Percentiles rank a stretch among this genome's conserved stretches.
Evolutionary conservation across 805 yeast genomes (phyloP).

Genomic region (Candida insectorum): DNA sequence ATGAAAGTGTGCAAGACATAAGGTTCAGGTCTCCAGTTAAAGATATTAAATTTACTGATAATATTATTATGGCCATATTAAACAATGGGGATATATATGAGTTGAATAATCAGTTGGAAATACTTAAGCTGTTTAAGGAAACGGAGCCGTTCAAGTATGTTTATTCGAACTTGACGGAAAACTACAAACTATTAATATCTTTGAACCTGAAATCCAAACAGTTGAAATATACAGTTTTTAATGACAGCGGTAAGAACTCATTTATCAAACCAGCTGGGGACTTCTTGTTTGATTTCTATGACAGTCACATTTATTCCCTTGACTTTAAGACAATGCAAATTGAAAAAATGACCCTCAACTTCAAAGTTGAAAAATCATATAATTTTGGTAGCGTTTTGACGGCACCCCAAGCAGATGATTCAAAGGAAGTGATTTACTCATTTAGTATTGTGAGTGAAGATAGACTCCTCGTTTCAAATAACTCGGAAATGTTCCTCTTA

Average conservation of each 20-base stretch:
- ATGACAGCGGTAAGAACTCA: constrained; percentile 15
- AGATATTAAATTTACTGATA: constrained; percentile 2
- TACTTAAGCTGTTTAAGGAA: constrained; percentile 2
- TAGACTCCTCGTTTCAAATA: constrained; percentile 42
- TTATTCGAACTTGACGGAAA: constrained; percentile 10
- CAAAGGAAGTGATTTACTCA: too few relatives aligned
- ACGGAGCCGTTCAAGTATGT: constrained; percentile 1
- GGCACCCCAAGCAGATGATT: background rate
- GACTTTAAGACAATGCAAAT: constrained; percentile 3
- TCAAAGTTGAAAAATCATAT: constrained; percentile 3
- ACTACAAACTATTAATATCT: constrained; percentile 10
- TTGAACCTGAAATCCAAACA: constrained; percentile 6
- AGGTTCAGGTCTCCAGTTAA: constrained; percentile 5
- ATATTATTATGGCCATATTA: constrained; percentile 1
- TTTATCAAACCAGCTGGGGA: constrained; percentile 3
- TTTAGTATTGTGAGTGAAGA: constrained; percentile 41
- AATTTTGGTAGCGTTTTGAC: constrained; percentile 2
- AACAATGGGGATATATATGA: constrained; percentile 4
- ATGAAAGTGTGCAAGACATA: constrained; percentile 6
- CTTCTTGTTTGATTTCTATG: constrained; percentile 6
- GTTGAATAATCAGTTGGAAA: constrained; percentile 3
- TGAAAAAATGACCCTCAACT: constrained; percentile 6
- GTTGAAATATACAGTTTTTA: constrained; percentile 21
- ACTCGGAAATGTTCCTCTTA: constrained; percentile 38
- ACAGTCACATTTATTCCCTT: constrained; percentile 8